phyloP scores from a whole-genome alignment of 257 asterid genomes.

The Solanum rostratum region DNA sequence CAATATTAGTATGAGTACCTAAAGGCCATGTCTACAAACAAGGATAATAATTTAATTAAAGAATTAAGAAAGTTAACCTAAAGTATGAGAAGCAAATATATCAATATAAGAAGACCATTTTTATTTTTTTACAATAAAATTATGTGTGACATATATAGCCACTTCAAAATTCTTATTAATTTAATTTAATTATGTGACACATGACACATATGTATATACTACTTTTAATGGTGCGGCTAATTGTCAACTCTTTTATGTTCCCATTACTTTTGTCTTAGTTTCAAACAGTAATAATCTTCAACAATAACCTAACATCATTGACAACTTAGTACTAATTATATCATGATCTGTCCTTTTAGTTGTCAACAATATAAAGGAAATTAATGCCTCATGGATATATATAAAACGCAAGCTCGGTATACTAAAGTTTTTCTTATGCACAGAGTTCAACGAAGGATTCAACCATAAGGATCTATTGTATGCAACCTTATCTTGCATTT shows the following conservation, averaged over 20 bases:
- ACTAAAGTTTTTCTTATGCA: no score
- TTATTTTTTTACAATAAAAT: neutral
- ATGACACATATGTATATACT: neutral
- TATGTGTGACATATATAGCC: neutral
- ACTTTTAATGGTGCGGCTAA: neutral
- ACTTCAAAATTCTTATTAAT: neutral
- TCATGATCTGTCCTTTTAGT: neutral
- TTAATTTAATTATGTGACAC: neutral
- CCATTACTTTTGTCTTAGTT: neutral
- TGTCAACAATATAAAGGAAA: neutral
- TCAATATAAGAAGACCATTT: neutral
- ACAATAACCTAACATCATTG: neutral
- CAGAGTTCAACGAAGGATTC: no score
- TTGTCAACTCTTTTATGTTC: slow-evolving; percentile 1
- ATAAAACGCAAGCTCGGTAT: no score
- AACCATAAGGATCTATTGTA: no score
- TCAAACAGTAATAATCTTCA: neutral
- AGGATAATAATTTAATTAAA: neutral
- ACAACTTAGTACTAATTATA: neutral
- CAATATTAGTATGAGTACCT: neutral
- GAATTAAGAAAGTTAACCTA: neutral
- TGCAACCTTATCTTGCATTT: no score
- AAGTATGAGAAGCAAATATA: neutral
- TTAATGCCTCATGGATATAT: neutral
- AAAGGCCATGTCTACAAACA: neutral